phyloP scores from a whole-genome alignment of 169 alveolate genomes.

The Plasmodium relictum region DNA sequence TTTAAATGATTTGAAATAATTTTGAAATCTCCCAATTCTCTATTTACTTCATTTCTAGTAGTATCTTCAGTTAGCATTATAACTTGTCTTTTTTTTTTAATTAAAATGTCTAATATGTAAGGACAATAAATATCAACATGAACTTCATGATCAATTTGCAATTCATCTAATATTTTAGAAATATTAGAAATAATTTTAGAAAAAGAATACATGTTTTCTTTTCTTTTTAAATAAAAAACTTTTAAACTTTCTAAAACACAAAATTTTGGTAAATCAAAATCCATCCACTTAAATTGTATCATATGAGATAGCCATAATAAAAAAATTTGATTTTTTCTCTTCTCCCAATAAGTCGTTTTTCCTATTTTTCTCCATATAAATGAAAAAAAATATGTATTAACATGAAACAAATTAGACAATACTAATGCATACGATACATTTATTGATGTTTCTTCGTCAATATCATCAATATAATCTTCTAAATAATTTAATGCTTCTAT shows the following conservation, averaged over 20 bases:
- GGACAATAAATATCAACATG: constrained; percentile 66
- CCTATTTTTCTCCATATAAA: constrained; percentile 86
- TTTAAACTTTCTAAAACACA: constrained; percentile 81
- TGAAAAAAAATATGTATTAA: constrained; percentile 80
- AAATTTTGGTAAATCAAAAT: constrained; percentile 79
- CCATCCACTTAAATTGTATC: constrained; percentile 80
- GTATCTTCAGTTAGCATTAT: constrained; percentile 75
- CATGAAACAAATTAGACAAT: constrained; percentile 74
- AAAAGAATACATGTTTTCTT: constrained; percentile 62
- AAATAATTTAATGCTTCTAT: constrained; percentile 70
- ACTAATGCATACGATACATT: constrained; percentile 80
- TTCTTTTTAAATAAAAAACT: constrained; percentile 71
- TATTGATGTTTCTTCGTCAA: constrained; percentile 80
- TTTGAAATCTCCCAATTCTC: constrained; percentile 51
- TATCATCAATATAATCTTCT: constrained; percentile 83
- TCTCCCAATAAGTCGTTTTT: constrained; percentile 83
- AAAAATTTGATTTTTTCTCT: constrained; percentile 76
- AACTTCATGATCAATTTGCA: constrained; percentile 41
- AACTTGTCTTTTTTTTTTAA: constrained; percentile 61
- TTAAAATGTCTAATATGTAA: constrained; percentile 54
- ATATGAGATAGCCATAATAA: constrained; percentile 85
- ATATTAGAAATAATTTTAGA: constrained; percentile 28
- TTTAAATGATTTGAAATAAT: constrained; percentile 50
- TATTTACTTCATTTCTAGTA: constrained; percentile 65
- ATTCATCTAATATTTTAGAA: constrained; percentile 41